Percentiles rank a stretch among this genome's conserved stretches.
Conservation (phyloP, 441 rosid genomes). For the Jatropha podagrica region DNA sequence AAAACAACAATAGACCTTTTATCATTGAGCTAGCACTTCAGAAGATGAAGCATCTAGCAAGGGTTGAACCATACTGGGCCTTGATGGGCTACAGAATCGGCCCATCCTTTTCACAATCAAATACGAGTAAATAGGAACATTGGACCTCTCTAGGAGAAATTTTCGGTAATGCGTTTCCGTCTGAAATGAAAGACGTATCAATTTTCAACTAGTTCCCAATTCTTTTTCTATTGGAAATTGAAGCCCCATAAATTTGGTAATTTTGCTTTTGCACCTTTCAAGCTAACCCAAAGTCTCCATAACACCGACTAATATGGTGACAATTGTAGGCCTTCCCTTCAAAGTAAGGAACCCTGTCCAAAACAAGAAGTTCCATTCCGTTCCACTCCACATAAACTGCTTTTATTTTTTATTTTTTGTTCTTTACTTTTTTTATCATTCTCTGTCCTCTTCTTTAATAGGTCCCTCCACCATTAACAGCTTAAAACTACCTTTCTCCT, state of each 20-base stretch:
- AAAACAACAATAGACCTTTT: no score
- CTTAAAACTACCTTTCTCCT: neutral
- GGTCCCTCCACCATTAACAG: conserved; percentile 19
- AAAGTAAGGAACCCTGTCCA: conserved; percentile 42
- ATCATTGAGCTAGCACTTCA: no score
- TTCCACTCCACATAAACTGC: conserved; percentile 26
- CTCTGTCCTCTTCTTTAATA: neutral
- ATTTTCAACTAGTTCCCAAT: neutral
- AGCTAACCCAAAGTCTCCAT: neutral
- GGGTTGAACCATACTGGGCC: neutral
- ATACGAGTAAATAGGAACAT: neutral
- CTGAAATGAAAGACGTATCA: neutral
- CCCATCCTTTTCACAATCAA: neutral
- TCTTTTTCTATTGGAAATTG: neutral
- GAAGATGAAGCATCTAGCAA: no score
- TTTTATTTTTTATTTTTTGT: conserved; percentile 15
- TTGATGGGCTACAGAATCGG: neutral
- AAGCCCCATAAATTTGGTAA: conserved; percentile 7
- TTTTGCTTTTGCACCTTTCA: neutral
- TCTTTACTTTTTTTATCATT: conserved; percentile 13
- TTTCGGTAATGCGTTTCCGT: no score
- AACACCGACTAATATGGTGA: conserved; percentile 19
- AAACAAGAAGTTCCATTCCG: neutral
- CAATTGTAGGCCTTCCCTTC: conserved; percentile 45
- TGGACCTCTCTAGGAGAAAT: no score